phyloP scores from a whole-genome alignment of 1,139 yeast genomes.

The Eremothecium sinecaudum region DNA sequence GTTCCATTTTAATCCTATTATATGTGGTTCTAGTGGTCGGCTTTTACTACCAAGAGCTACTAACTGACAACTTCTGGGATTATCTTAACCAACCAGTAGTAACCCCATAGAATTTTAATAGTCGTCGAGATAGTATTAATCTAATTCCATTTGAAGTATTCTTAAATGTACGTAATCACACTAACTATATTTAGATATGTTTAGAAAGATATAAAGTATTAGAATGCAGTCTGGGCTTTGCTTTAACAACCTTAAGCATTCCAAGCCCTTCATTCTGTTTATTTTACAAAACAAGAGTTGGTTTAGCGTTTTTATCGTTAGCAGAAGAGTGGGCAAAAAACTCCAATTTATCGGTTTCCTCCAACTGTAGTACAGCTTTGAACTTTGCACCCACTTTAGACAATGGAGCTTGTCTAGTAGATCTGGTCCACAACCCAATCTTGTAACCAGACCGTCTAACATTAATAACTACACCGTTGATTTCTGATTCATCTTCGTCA shows the following conservation, averaged over 20 bases:
- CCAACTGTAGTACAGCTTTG: constrained; percentile 37
- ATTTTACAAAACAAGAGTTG: constrained; percentile 29
- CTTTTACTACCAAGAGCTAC: constrained; percentile 55
- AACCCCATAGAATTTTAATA: no score
- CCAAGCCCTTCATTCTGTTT: constrained; percentile 3
- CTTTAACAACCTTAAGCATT: constrained; percentile 4
- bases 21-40: constrained; percentile 74
- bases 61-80: constrained; percentile 18
- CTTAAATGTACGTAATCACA: constrained; percentile 1
- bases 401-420: constrained; percentile 51
- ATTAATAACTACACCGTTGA: constrained; percentile 89
- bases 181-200: constrained; percentile 2
- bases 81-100: constrained; percentile 9
- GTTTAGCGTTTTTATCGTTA: constrained; percentile 29
- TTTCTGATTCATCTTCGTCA: constrained; percentile 66
- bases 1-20: constrained; percentile 74
- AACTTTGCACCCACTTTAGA: constrained; percentile 72
- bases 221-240: constrained; percentile 1
- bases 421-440: constrained; percentile 89
- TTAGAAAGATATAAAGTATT: constrained; percentile 1
- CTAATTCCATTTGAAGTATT: constrained; percentile 4
- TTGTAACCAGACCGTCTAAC: constrained; percentile 76
- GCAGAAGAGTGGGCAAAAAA: constrained; percentile 31
- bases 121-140: no score
- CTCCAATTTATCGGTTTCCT: constrained; percentile 29